Base-by-base conservation (phyloP, 192 early-diverging fungal species). In the Podochytrium sp. region DNA sequence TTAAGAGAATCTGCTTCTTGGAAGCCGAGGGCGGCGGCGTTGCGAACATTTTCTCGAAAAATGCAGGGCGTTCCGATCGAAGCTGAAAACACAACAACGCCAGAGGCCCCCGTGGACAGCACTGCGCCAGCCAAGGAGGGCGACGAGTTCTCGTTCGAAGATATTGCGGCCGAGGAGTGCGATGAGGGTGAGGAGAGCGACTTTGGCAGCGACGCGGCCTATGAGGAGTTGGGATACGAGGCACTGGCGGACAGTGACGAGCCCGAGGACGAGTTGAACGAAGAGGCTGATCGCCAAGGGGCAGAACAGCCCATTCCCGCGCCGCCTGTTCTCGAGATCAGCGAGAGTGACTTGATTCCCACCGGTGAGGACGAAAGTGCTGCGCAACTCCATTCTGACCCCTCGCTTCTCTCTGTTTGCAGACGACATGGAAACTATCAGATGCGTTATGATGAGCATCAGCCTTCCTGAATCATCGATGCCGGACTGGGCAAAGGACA, bases 401-500 rank as follows among this genome's bases (percentile, higher is more conserved):
- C 6, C 37, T 12, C 14, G 62, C 7, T 34, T 41, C 14, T 6
- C 32, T 10, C 7, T 5, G 14, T 25, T 7, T 18, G n/a, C 20
- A 52, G 65, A 67, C 25, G 34, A 67, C 47, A 5, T 67, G 23
- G 30, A 67, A 16, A 52, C 20, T 29, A 67, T 67, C 47, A 67
- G 33, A 7, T 57, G 10, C 20, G 20, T 67, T 29, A 47, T 67
- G 43, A 14, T 14, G 5, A 23, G 47, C 18, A 30, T 67, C 27
- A 67, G 14, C 33, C 14, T 67, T 7, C 41, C 41, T 4, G 47
- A 51, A 10, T 52, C 41, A 18, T 43, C 65, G 14, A 51, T 52
- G n/a, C 65, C 65, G 10, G 70, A 71, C 34, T 71, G 70, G 70
- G 70, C 70, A 27, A 71, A 71, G 35, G 61, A 34, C 5, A 71